Conservation (phyloP, 2,329 filamentous ascomycete species). For the Elsinoe ampelina region DNA sequence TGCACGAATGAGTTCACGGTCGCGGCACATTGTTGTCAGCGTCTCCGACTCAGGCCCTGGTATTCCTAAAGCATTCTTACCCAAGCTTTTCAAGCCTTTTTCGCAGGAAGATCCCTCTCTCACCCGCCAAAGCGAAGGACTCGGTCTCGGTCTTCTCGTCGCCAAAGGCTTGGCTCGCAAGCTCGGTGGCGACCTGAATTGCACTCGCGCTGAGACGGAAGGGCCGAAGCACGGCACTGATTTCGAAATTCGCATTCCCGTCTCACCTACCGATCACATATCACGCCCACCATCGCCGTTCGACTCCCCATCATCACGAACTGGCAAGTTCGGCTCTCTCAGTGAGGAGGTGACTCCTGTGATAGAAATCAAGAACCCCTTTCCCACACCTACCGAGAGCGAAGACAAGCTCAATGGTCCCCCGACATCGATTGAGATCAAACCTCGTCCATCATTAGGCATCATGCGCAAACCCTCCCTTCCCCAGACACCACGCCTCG, state of each 20-base stretch:
- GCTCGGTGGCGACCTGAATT: constrained; percentile 58
- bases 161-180: constrained; percentile 61
- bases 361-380: background rate
- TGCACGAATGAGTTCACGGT: constrained; percentile 43
- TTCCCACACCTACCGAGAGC: constrained; percentile 14
- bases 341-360: background rate
- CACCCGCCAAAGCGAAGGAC: constrained; percentile 57
- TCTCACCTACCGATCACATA: constrained; percentile 43
- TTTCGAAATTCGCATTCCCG: constrained; percentile 58
- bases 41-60: constrained; percentile 59
- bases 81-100: constrained; percentile 60
- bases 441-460: background rate
- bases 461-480: constrained; percentile 15
- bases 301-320: constrained; percentile 28
- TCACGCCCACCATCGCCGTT: constrained; percentile 45
- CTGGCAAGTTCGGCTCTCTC: background rate
- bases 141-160: constrained; percentile 61
- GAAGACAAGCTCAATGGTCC: background rate
- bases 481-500: constrained; percentile 12
- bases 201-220: constrained; percentile 52
- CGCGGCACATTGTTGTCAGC: constrained; percentile 49
- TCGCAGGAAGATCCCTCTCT: constrained; percentile 59
- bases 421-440: background rate
- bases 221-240: constrained; percentile 55
- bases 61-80: constrained; percentile 57